These are phyloP conservation scores for Lignosus rhinocerotis DNA, from an alignment of 1,284 basidiomycete species.

Conservation along the genomic window DNA sequence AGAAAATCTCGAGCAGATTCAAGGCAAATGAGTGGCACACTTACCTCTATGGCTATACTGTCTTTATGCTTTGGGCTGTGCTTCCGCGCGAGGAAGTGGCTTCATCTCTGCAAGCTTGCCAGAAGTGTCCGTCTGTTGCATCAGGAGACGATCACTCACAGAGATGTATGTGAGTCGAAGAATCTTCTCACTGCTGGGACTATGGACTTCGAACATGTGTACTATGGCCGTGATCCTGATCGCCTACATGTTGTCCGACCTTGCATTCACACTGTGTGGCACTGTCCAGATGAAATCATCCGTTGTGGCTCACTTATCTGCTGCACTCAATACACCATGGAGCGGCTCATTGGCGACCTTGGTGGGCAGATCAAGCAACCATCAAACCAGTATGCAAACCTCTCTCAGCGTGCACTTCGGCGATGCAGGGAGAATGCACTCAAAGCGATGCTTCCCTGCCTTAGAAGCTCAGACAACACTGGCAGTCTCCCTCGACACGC, in stretches of 20 bases:
- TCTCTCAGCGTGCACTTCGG: conserved; percentile 19
- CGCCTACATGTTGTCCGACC: neutral
- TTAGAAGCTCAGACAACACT: neutral
- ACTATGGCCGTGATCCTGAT: neutral
- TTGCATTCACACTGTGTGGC: neutral
- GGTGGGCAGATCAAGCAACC: conserved; percentile 25
- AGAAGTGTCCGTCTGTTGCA: neutral
- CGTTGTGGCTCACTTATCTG: conserved; percentile 19
- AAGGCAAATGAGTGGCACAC: neutral
- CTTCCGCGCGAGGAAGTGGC: neutral
- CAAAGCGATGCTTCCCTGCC: conserved; percentile 19
- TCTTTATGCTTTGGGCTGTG: neutral
- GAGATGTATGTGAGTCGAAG: neutral
- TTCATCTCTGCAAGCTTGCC: neutral
- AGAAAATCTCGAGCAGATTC: neutral
- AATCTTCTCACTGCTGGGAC: neutral
- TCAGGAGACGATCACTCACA: neutral
- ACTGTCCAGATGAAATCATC: neutral
- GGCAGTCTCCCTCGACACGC: neutral
- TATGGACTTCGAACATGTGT: neutral
- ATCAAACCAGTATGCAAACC: conserved; percentile 27
- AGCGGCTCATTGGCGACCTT: conserved; percentile 30
- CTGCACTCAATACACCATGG: conserved; percentile 26
- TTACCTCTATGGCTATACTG: neutral
- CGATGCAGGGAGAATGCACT: conserved; percentile 24